Evolutionary conservation across 2,329 filamentous ascomycete genomes (phyloP).

Genomic region (Chaetothyriales sp.): DNA sequence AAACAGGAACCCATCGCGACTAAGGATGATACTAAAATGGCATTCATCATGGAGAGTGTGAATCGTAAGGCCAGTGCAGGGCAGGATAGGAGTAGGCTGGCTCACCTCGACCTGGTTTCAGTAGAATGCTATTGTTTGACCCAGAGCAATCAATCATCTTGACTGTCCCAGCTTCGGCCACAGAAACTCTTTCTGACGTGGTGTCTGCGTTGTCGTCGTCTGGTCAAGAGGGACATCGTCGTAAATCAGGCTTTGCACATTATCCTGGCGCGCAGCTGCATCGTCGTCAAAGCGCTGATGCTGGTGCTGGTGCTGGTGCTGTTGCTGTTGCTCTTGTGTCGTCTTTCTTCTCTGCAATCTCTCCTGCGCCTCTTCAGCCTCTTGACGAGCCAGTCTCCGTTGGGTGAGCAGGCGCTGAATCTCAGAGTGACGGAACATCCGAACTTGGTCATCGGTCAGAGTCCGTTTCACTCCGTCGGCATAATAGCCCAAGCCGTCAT

Average conservation of each 20-base stretch:
- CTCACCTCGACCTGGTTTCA: slow-evolving; percentile 1
- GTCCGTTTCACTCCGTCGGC: slow-evolving; percentile 74
- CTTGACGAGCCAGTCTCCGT: slow-evolving; percentile 17
- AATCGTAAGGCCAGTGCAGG: no score
- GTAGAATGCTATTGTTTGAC: background rate
- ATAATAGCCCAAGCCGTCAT: slow-evolving; percentile 66
- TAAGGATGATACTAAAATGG: slow-evolving; percentile 83
- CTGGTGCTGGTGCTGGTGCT: background rate
- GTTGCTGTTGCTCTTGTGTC: background rate
- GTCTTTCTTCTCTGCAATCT: background rate
- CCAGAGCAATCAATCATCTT: slow-evolving; percentile 1
- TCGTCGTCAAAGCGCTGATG: slow-evolving; percentile 7
- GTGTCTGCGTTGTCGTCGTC: slow-evolving; percentile 1
- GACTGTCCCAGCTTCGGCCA: slow-evolving; percentile 10
- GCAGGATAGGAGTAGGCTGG: slow-evolving; percentile 4
- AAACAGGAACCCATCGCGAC: slow-evolving; percentile 43
- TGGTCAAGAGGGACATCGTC: slow-evolving; percentile 6
- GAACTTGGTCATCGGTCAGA: slow-evolving; percentile 78
- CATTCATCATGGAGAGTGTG: slow-evolving; percentile 61
- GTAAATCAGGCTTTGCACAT: slow-evolving; percentile 9
- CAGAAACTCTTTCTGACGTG: slow-evolving; percentile 8
- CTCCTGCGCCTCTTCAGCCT: slow-evolving; percentile 6
- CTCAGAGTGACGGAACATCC: slow-evolving; percentile 80
- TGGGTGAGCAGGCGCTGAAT: slow-evolving; percentile 54
- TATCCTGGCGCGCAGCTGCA: background rate